These are phyloP conservation scores for Ophiocordyceps camponoti-leonardi DNA, from an alignment of 2,329 filamentous ascomycete species.

Conservation along the genomic window DNA sequence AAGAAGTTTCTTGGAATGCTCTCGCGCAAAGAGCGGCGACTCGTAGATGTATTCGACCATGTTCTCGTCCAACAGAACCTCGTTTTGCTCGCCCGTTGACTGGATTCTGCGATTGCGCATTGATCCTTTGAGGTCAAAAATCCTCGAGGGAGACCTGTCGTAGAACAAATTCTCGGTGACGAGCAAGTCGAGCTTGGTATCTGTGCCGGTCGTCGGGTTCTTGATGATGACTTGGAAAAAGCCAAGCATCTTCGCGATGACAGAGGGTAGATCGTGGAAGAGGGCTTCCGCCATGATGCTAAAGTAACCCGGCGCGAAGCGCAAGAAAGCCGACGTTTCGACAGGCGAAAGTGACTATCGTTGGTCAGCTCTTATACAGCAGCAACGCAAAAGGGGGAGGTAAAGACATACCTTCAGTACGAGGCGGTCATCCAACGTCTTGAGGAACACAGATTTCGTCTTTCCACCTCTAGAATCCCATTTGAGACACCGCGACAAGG, in stretches of 20 bases:
- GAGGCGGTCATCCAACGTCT: slow-evolving; percentile 86
- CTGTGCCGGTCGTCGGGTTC: slow-evolving; percentile 76
- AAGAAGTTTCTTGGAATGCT: slow-evolving; percentile 89
- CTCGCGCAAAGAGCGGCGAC: slow-evolving; percentile 82
- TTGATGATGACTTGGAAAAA: slow-evolving; percentile 97
- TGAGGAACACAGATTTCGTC: slow-evolving; percentile 92
- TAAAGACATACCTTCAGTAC: slow-evolving; percentile 50
- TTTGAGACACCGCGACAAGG: slow-evolving; percentile 83
- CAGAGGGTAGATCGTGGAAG: slow-evolving; percentile 87
- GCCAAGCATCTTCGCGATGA: slow-evolving; percentile 97
- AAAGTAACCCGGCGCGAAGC: slow-evolving; percentile 94
- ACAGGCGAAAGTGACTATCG: slow-evolving; percentile 69
- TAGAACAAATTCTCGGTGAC: slow-evolving; percentile 99
- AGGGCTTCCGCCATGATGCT: slow-evolving; percentile 91
- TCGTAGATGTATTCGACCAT: slow-evolving; percentile 99
- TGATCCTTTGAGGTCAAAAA: slow-evolving; percentile 91
- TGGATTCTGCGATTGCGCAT: slow-evolving; percentile 98
- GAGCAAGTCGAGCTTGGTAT: slow-evolving; percentile 86
- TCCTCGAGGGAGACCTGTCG: slow-evolving; percentile 73
- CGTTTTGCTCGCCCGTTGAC: slow-evolving; percentile 86
- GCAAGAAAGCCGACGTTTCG: slow-evolving; percentile 84
- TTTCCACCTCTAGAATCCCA: slow-evolving; percentile 98
- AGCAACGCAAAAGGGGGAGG: not conserved
- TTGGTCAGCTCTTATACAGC: not conserved
- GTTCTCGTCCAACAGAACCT: slow-evolving; percentile 93